Evolutionary conservation across 2,329 filamentous ascomycete genomes (phyloP).

Genomic region (Seiridium cupressi): DNA sequence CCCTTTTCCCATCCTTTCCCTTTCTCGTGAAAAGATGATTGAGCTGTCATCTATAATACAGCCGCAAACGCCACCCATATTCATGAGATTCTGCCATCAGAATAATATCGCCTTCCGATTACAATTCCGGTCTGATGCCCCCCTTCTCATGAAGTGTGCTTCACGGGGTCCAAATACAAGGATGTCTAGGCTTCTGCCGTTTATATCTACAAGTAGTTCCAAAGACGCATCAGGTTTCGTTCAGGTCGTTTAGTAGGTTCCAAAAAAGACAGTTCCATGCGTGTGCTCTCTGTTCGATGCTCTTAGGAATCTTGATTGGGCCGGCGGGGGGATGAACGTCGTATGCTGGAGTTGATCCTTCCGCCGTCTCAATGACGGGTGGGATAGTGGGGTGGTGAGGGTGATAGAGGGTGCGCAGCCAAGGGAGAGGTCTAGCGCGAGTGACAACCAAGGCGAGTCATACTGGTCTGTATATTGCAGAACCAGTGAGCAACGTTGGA

Average conservation of each 20-base stretch:
- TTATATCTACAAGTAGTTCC: conserved; percentile 6
- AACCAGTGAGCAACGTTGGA: background rate
- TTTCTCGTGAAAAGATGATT: background rate
- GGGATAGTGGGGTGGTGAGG: background rate
- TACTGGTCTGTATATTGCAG: background rate
- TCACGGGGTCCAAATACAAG: conserved; percentile 4
- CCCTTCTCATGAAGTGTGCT: background rate
- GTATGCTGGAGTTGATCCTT: background rate
- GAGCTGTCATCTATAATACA: background rate
- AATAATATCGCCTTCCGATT: background rate
- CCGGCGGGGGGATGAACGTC: background rate
- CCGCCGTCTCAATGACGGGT: background rate
- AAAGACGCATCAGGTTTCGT: background rate
- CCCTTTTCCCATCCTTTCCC: conserved; percentile 2
- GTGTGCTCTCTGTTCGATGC: background rate
- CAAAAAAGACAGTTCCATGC: background rate
- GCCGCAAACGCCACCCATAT: background rate
- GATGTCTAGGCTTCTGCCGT: conserved; percentile 3
- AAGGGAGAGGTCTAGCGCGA: background rate
- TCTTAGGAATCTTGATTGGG: background rate
- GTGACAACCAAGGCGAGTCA: background rate
- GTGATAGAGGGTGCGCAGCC: background rate
- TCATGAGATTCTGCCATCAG: background rate
- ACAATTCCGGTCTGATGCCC: background rate
- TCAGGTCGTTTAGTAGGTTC: conserved; percentile 2